Evolutionary conservation across 2,329 filamentous ascomycete species (phyloP).

Genomic region (Colletotrichum sp.): DNA sequence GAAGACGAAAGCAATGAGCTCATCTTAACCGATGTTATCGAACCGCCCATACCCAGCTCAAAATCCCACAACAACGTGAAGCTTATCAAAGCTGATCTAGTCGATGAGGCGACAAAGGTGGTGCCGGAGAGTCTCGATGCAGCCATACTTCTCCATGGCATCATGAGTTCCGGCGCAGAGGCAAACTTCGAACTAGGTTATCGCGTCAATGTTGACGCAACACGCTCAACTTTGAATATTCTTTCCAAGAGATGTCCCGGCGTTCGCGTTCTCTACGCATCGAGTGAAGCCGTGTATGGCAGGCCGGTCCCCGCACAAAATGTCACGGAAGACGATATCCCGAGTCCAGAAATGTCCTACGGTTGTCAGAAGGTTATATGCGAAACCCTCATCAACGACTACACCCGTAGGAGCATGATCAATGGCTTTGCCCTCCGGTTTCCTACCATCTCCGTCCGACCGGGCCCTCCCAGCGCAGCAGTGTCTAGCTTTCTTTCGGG

Average conservation of each 20-base stretch:
- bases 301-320: slow-evolving; percentile 47
- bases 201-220: slow-evolving; percentile 57
- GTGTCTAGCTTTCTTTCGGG: neutral
- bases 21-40: neutral
- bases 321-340: slow-evolving; percentile 46
- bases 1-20: neutral
- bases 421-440: slow-evolving; percentile 61
- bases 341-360: slow-evolving; percentile 59
- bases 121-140: neutral
- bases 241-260: slow-evolving; percentile 50
- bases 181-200: slow-evolving; percentile 54
- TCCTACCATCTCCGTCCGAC: slow-evolving; percentile 45
- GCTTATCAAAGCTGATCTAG: neutral
- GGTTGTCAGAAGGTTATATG: slow-evolving; percentile 60
- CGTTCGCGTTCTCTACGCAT: slow-evolving; percentile 55
- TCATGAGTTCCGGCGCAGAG: slow-evolving; percentile 62
- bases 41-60: neutral
- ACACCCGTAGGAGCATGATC: slow-evolving; percentile 55
- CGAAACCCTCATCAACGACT: slow-evolving; percentile 58
- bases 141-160: slow-evolving; percentile 49
- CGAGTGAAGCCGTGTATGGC: slow-evolving; percentile 59
- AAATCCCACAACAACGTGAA: neutral
- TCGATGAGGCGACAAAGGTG: neutral
- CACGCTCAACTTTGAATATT: slow-evolving; percentile 51
- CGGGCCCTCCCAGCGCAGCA: neutral